These are phyloP conservation scores for Clavulina sp. DNA, from an alignment of 768 basidiomycete species.

Conservation along the genomic window DNA sequence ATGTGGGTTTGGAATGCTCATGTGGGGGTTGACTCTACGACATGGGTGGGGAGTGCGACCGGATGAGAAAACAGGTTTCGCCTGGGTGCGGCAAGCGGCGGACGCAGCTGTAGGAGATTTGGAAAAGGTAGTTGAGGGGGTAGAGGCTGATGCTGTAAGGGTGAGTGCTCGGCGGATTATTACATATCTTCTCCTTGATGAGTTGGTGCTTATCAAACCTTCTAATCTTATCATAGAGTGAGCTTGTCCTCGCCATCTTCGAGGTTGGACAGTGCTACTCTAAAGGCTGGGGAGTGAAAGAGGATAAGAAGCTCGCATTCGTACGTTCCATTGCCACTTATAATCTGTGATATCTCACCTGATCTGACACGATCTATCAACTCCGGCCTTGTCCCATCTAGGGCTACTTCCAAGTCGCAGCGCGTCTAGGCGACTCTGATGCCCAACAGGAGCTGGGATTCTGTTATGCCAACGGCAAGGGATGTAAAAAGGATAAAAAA, in stretches of 20 bases:
- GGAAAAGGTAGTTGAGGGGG: slow-evolving; percentile 39
- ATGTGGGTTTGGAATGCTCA: slow-evolving; percentile 78
- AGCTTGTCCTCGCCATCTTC: slow-evolving; percentile 76
- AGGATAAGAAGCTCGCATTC: slow-evolving; percentile 69
- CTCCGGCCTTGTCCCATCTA: slow-evolving; percentile 16
- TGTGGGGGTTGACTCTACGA: slow-evolving; percentile 74
- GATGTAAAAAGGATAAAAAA: slow-evolving; percentile 76
- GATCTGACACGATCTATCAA: no score
- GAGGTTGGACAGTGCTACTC: slow-evolving; percentile 89
- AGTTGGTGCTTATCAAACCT: background rate
- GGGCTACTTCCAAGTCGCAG: slow-evolving; percentile 76
- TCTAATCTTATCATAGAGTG: slow-evolving; percentile 32
- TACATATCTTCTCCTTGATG: background rate
- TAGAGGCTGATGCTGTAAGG: background rate
- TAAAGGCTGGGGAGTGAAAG: slow-evolving; percentile 76
- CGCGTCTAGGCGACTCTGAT: slow-evolving; percentile 68
- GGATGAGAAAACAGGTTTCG: slow-evolving; percentile 64
- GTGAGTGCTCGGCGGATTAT: background rate
- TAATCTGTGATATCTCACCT: background rate
- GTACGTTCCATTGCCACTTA: slow-evolving; percentile 7
- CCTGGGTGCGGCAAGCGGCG: slow-evolving; percentile 68
- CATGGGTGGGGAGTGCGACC: slow-evolving; percentile 80
- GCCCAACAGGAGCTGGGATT: slow-evolving; percentile 78
- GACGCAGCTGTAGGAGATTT: slow-evolving; percentile 64
- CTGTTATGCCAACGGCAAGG: slow-evolving; percentile 71